Base-by-base conservation (phyloP, 163 green algal genomes). In the Smithsoniella earleae region DNA sequence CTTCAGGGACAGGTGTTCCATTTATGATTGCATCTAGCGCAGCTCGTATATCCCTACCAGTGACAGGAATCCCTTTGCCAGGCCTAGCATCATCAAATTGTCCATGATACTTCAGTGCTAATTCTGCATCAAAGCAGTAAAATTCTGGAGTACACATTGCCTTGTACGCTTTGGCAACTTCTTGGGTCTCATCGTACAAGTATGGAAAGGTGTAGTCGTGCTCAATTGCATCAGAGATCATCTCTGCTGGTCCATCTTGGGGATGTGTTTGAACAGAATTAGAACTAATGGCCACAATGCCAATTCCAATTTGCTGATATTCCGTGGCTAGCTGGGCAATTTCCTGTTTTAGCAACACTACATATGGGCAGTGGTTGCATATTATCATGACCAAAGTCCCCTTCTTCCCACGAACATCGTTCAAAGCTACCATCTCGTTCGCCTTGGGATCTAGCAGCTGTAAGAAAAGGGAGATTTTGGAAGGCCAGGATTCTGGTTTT, bases 131-230 rank as follows among this genome's bases (percentile, higher is more conserved):
- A 77, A 92, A 91, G 6, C 95, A 74, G 54, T 88, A 95, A 46
- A 95, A 90, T 66, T 91, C 88, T 28, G 89, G 89, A 1, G 90
- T 96, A 83, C 89, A 96, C 8, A 86, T 86, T 2, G 86, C 90
- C 27, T 80, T 78, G 75, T 86, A 88, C 58, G 58, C 81, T 79
- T 91, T 92, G 36, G 89, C 89, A 18, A 95, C 86, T 8, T 94
- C 89, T 76, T 96, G 90, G 20, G 66, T 82, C 54, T 92, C 86
- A 75, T 95, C 88, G 64, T 82, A 93, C 30, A 91, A 62, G 81
- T 89, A 92, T 4, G 83, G 85, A 66, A 92, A 93, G 34, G 77
- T 69, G 62, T 86, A 89, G 6, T 77, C 75, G 3, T 66, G 54
- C 52, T 73, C 18, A 76, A 43, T 37, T 16, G 43, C 45, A 81